Conservation (phyloP, 345 rosid genomes). For the Populus deltoides region DNA sequence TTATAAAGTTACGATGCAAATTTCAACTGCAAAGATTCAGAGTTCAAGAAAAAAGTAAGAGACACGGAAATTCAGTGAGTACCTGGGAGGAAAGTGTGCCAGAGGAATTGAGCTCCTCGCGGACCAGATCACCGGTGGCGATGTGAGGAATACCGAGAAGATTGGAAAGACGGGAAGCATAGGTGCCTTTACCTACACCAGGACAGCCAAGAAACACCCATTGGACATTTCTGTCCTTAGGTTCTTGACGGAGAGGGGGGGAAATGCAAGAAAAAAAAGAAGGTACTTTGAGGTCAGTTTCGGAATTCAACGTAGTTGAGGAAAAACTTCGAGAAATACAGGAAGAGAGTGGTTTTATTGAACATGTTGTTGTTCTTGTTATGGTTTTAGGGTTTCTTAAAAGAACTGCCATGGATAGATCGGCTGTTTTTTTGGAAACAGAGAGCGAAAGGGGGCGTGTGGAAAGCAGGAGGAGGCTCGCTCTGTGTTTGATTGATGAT, state of each 20-base stretch:
- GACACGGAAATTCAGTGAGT: not conserved
- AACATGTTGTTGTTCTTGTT: not conserved
- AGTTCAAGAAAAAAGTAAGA: not conserved
- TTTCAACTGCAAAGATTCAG: not conserved
- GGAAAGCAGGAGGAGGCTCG: not conserved
- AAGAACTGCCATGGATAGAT: conserved; percentile 12
- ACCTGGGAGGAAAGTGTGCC: conserved; percentile 84
- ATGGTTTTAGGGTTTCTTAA: not conserved
- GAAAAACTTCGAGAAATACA: conserved; percentile 14
- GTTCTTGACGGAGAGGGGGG: conserved; percentile 20
- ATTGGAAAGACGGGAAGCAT: conserved; percentile 82
- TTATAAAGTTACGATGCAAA: not conserved
- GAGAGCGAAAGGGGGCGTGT: not conserved
- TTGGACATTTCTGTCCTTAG: conserved; percentile 52
- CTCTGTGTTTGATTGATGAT: not conserved
- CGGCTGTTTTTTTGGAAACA: not conserved
- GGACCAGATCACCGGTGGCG: conserved; percentile 98
- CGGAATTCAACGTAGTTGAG: conserved; percentile 36
- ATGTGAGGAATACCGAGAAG: conserved; percentile 90
- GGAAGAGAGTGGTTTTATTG: not conserved
- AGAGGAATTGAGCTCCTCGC: conserved; percentile 78
- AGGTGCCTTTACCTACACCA: conserved; percentile 97
- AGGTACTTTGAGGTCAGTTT: conserved; percentile 33
- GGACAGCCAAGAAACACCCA: conserved; percentile 99
- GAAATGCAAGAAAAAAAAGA: conserved; percentile 22